A percentile compares a stretch with the other conserved stretches of the same genome.
These are phyloP conservation scores for Eucalyptus tenuipes DNA, from an alignment of 345 rosid genomes.

Conservation along the genomic window DNA sequence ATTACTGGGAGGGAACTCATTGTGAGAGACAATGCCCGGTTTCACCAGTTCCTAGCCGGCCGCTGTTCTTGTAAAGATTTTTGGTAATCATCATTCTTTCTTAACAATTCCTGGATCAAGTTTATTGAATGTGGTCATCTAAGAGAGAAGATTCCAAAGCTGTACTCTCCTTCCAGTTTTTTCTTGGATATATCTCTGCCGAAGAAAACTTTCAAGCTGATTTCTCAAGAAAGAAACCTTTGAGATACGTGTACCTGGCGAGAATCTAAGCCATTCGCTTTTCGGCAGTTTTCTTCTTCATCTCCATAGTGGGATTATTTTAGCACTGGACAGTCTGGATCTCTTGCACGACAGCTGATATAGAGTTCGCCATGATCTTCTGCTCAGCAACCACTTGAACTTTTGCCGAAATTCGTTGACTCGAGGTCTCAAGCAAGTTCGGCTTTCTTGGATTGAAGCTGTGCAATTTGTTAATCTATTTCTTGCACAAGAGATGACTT, in stretches of 20 bases:
- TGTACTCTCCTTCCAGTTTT: background rate
- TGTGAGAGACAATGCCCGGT: constrained; percentile 70
- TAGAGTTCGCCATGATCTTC: background rate
- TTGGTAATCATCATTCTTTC: constrained; percentile 27
- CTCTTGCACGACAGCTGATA: background rate
- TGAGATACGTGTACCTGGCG: too few relatives aligned
- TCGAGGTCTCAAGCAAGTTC: background rate
- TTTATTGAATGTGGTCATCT: background rate
- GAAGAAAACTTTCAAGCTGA: background rate
- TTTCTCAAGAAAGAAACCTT: background rate
- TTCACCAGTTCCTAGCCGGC: constrained; percentile 52
- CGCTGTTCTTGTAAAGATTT: constrained; percentile 61
- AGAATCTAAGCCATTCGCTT: background rate
- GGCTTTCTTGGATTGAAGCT: background rate
- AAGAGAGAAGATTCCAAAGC: background rate
- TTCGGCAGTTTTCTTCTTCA: background rate
- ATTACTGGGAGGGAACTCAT: constrained; percentile 48
- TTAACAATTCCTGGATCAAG: background rate
- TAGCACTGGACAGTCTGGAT: background rate
- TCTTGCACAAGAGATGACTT: background rate
- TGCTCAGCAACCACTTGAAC: background rate
- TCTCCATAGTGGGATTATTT: background rate
- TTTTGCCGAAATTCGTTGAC: background rate
- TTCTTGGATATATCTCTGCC: background rate
- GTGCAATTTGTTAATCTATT: background rate